phyloP scores from a whole-genome alignment of 1,139 yeast species.

The Yamadazyma epiphylla region DNA sequence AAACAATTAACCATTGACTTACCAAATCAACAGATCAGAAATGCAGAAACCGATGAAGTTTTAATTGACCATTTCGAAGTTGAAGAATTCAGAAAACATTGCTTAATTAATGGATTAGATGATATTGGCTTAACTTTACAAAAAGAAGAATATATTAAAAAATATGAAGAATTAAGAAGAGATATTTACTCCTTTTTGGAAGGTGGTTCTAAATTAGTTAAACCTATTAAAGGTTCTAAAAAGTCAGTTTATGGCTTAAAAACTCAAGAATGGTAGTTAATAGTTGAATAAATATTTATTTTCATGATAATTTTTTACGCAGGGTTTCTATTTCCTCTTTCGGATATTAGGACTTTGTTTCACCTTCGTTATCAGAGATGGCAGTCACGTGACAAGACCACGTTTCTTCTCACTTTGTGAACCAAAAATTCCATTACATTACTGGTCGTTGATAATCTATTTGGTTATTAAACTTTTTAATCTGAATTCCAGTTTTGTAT shows the following conservation, averaged over 20 bases:
- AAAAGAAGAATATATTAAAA: constrained; percentile 70
- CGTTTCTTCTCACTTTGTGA: too few relatives aligned
- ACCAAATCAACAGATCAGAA: constrained; percentile 74
- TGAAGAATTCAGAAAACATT: constrained; percentile 90
- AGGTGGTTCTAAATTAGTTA: constrained; percentile 67
- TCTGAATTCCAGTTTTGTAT: too few relatives aligned
- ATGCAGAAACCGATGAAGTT: constrained; percentile 65
- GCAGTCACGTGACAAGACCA: too few relatives aligned
- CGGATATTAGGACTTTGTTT: too few relatives aligned
- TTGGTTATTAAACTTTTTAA: too few relatives aligned
- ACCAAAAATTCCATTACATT: too few relatives aligned
- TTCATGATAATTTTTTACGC: too few relatives aligned
- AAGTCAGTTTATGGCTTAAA: constrained; percentile 64
- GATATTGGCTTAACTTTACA: constrained; percentile 95
- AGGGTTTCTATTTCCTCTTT: too few relatives aligned
- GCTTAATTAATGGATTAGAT: constrained; percentile 89
- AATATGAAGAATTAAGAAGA: constrained; percentile 75
- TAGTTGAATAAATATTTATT: constrained; percentile 1
- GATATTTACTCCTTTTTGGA: constrained; percentile 86
- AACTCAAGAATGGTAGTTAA: constrained; percentile 73
- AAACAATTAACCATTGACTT: constrained; percentile 73
- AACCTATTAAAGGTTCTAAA: constrained; percentile 68
- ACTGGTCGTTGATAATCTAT: too few relatives aligned
- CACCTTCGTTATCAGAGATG: too few relatives aligned
- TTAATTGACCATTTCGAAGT: constrained; percentile 80